Base-by-base conservation (phyloP, 2,329 filamentous ascomycete genomes). In the Lachnellula occidentalis region DNA sequence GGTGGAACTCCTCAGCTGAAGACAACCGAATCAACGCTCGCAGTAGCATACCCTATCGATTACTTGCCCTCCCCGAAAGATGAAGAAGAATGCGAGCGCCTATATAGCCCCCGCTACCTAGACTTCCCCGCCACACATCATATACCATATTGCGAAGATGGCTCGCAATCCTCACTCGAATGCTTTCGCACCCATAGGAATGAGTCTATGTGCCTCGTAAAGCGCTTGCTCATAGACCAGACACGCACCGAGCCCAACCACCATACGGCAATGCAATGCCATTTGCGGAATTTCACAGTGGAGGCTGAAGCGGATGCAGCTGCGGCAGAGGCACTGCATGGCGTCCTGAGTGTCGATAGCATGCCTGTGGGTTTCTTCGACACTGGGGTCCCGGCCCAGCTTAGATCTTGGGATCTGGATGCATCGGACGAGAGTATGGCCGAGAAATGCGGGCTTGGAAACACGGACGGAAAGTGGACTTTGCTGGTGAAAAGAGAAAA, bases 401-500 rank as follows among this genome's bases (percentile, higher is more conserved):
- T 67, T 12, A 47, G 55, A 3, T 22, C 41, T 8, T 63, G 61
- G 61, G 21, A 57, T 27, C 50, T 62, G 48, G 48, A 51, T 34
- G 31, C 36, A 24, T 8, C 48, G 21, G 52, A 37, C 17, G 34
- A 46, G 34, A n/a, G 3, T 19, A 27, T 15, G 8, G 31, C 21
- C 11, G 15, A 41, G 14, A 15, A n/a, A 42, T 57, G 55, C 19
- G 50, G 58, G 12, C 31, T 36, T 2, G 7, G 55, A 41, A 22
- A 54, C 51, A 37, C 51, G 6, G 53, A 64, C 48, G 59, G 50
- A 2, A 53, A 55, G 12, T 62, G 61, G 50, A 61, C 64, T n/a
- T 59, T 67, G 52, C 41, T 68, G 8, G 61, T 64, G 11, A 53
- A 57, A 36, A 55, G 65, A 4, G 66, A 68, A 53, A 58, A 58